Percentiles rank a stretch among this genome's conserved stretches.
Conservation (phyloP, 1,284 basidiomycete genomes). For the Apiotrichum sp. region DNA sequence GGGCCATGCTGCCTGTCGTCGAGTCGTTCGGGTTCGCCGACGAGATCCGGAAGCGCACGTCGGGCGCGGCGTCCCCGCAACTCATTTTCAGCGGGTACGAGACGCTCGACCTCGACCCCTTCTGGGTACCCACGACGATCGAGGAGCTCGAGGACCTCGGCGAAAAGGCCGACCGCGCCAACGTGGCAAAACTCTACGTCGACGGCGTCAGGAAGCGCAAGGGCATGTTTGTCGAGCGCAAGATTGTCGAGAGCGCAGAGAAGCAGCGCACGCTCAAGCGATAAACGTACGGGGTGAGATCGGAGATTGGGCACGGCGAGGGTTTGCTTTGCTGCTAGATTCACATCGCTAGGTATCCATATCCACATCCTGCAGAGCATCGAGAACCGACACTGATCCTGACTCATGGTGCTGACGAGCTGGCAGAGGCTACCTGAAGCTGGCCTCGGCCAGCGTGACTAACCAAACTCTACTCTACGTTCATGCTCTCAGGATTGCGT, state of each 20-base stretch:
- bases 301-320: too few relatives aligned
- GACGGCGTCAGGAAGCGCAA: conserved; percentile 85
- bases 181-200: conserved; percentile 92
- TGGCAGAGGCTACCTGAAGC: too few relatives aligned
- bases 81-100: conserved; percentile 93
- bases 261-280: conserved; percentile 94
- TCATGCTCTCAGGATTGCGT: too few relatives aligned
- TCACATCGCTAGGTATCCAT: too few relatives aligned
- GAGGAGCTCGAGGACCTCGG: conserved; percentile 97
- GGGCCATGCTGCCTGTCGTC: conserved; percentile 86
- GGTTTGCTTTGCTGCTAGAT: too few relatives aligned
- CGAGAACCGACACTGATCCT: too few relatives aligned
- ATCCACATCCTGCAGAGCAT: too few relatives aligned
- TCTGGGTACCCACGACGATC: conserved; percentile 98
- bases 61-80: conserved; percentile 93
- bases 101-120: conserved; percentile 86
- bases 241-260: conserved; percentile 89
- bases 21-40: conserved; percentile 98
- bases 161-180: conserved; percentile 87
- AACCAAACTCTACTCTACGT: too few relatives aligned
- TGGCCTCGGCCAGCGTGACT: too few relatives aligned
- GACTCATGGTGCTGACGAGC: too few relatives aligned
- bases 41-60: conserved; percentile 93
- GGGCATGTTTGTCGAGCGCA: conserved; percentile 89
- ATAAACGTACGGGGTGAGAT: conserved; percentile 33